Evolutionary conservation across 2,329 filamentous ascomycete species (phyloP).

Genomic region (Botryotinia convoluta): DNA sequence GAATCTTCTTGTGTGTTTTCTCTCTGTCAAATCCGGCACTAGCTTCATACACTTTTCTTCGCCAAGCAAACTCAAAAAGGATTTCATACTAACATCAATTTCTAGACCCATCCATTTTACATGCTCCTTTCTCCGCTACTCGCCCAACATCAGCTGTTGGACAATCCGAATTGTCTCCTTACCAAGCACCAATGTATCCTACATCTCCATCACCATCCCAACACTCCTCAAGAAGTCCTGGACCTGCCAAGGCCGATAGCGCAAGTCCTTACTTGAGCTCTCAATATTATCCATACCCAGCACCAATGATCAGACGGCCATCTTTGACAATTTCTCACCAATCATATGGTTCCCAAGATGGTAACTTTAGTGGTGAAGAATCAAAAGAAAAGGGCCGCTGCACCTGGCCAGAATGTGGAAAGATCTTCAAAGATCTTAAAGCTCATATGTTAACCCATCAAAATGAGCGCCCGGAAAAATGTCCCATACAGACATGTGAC

Average conservation of each 20-base stretch:
- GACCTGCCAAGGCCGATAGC: constrained; percentile 33
- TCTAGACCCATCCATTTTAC: constrained; percentile 38
- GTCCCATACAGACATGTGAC: constrained; percentile 88
- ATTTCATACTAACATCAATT: constrained; percentile 29
- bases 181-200: constrained; percentile 35
- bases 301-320: constrained; percentile 27
- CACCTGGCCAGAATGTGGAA: constrained; percentile 57
- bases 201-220: constrained; percentile 37
- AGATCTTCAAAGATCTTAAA: constrained; percentile 63
- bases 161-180: constrained; percentile 31
- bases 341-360: constrained; percentile 35
- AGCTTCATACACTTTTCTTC: constrained; percentile 7
- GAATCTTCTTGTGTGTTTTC: constrained; percentile 53
- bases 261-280: constrained; percentile 36
- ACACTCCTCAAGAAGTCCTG: constrained; percentile 34
- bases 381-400: constrained; percentile 44
- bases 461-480: constrained; percentile 91
- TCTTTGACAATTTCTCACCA: constrained; percentile 33
- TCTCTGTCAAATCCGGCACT: constrained; percentile 39
- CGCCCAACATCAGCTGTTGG: constrained; percentile 31
- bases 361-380: constrained; percentile 37
- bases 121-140: constrained; percentile 31
- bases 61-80: constrained; percentile 7
- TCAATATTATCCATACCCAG: constrained; percentile 36
- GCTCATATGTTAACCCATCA: constrained; percentile 97